Evolutionary conservation across 2,329 filamentous ascomycete species (phyloP).

Genomic region (Paracorniculantispora psalliotae): DNA sequence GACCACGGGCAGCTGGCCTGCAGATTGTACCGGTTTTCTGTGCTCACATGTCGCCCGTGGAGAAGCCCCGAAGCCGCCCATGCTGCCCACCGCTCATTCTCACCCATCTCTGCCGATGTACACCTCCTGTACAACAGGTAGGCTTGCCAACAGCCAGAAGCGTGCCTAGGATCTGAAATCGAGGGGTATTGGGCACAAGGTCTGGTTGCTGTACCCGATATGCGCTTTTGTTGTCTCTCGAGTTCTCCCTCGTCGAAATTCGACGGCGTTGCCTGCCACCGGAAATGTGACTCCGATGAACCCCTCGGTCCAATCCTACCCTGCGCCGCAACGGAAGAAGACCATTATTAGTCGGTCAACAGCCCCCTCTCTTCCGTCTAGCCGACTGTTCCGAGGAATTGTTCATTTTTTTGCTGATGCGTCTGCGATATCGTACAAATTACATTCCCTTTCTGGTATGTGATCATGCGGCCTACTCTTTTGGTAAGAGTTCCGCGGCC

Average conservation of each 20-base stretch:
- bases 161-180: neutral
- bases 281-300: neutral
- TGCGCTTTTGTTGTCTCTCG: neutral
- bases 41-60: too few species aligned
- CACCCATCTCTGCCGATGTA: conserved; percentile 1
- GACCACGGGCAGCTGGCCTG: too few species aligned
- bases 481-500: neutral
- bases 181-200: neutral
- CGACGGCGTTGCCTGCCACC: neutral
- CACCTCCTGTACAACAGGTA: neutral
- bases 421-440: neutral
- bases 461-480: neutral
- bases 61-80: neutral
- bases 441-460: neutral
- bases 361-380: neutral
- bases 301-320: neutral
- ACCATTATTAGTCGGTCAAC: neutral
- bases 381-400: conserved; percentile 10
- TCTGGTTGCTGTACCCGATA: conserved; percentile 1
- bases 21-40: too few species aligned
- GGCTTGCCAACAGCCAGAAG: neutral
- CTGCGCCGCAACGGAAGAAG: neutral
- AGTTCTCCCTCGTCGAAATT: too few species aligned
- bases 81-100: conserved; percentile 3
- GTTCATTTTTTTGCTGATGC: neutral